These are phyloP conservation scores for Syzygium aqueum DNA, from an alignment of 345 rosid species.

Conservation along the genomic window DNA sequence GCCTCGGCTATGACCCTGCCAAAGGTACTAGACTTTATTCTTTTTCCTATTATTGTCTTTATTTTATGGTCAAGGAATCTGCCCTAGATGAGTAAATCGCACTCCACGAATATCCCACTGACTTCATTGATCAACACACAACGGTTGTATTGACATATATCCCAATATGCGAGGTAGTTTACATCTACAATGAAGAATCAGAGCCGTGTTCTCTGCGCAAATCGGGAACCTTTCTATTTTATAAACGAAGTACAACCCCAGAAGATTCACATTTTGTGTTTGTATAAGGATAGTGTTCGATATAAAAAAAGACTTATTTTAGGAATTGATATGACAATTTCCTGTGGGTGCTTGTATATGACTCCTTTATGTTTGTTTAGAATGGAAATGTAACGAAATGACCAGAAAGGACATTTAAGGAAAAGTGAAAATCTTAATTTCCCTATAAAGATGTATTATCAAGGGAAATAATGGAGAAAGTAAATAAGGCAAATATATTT, in stretches of 20 bases:
- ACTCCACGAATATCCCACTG: neutral
- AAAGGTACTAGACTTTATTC: neutral
- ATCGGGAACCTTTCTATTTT: neutral
- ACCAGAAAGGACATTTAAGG: neutral
- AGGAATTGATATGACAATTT: neutral
- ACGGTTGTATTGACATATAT: neutral
- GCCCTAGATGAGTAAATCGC: neutral
- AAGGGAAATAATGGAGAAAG: too few species aligned
- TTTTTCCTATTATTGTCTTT: neutral
- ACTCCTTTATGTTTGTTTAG: neutral
- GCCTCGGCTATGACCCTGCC: neutral
- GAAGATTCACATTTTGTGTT: neutral
- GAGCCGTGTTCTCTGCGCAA: neutral
- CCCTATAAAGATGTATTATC: neutral
- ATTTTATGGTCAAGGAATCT: neutral
- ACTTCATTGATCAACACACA: neutral
- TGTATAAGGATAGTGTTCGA: neutral
- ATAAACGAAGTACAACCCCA: neutral
- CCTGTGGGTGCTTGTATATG: neutral
- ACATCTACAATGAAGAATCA: too few species aligned
- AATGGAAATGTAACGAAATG: neutral
- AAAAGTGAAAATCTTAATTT: too few species aligned
- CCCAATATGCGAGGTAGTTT: too few species aligned
- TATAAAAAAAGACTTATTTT: too few species aligned
- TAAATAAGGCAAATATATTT: too few species aligned